Evolutionary conservation across 129 eudicot genomes (phyloP).

Genomic region (Pittosporum tobira): DNA sequence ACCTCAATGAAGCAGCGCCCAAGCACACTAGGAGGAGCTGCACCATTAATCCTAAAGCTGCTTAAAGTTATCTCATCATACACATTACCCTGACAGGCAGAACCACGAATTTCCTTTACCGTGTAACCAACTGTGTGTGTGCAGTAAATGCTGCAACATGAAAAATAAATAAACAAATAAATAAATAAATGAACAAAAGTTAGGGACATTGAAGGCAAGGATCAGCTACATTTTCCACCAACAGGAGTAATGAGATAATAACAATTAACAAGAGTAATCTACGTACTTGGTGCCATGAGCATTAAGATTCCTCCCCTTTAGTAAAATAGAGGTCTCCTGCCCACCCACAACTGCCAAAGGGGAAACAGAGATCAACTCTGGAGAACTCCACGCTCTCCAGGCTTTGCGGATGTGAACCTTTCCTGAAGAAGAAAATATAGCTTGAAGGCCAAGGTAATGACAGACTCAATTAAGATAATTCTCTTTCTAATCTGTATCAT

Average conservation of each 20-base stretch:
- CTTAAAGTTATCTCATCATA: constrained; percentile 52
- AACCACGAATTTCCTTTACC: constrained; percentile 28
- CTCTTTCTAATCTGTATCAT: not conserved
- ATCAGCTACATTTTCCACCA: not conserved
- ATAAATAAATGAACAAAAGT: not conserved
- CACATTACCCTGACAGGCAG: constrained; percentile 26
- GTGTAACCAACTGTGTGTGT: constrained; percentile 45
- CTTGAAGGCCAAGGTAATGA: constrained; percentile 3
- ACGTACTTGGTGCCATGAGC: constrained; percentile 78
- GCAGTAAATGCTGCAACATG: constrained; percentile 56
- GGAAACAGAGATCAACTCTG: constrained; percentile 58
- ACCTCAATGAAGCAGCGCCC: constrained; percentile 98
- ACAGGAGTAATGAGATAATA: not conserved
- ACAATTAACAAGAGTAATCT: not conserved
- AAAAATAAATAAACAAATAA: not conserved
- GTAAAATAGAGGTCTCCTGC: constrained; percentile 53
- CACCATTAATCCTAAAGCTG: constrained; percentile 35
- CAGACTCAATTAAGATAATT: not conserved
- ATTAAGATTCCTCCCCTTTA: constrained; percentile 64
- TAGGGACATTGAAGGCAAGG: not conserved
- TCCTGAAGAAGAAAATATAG: constrained; percentile 38
- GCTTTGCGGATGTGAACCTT: constrained; percentile 53
- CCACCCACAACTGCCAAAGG: constrained; percentile 93
- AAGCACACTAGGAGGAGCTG: constrained; percentile 28
- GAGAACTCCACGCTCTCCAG: constrained; percentile 53